These are phyloP conservation scores for Zalaria sp. DNA, from an alignment of 2,329 filamentous ascomycete species.

Conservation along the genomic window DNA sequence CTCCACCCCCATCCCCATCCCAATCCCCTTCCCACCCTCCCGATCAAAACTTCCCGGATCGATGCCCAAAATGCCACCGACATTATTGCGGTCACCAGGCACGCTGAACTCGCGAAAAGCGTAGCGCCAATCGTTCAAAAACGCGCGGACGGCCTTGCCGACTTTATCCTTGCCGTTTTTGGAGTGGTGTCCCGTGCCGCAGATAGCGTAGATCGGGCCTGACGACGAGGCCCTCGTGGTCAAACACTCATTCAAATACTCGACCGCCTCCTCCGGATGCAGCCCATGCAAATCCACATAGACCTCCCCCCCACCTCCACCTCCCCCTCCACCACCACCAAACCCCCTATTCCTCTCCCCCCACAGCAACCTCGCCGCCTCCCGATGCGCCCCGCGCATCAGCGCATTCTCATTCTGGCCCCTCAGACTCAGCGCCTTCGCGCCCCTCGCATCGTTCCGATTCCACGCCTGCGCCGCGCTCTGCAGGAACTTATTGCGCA, in stretches of 20 bases:
- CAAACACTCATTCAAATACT: constrained; percentile 82
- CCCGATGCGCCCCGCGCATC: constrained; percentile 92
- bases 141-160: constrained; percentile 79
- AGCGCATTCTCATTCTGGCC: constrained; percentile 94
- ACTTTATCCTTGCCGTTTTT: constrained; percentile 99
- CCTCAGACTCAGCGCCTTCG: constrained; percentile 84
- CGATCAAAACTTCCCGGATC: constrained; percentile 46
- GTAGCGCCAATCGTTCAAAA: constrained; percentile 91
- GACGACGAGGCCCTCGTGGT: constrained; percentile 61
- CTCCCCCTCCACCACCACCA: constrained; percentile 61
- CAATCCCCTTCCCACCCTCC: constrained; percentile 17
- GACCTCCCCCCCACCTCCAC: constrained; percentile 84
- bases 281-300: constrained; percentile 36
- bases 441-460: constrained; percentile 87
- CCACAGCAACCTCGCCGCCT: constrained; percentile 83
- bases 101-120: constrained; percentile 93
- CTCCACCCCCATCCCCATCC: constrained; percentile 24
- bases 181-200: constrained; percentile 90
- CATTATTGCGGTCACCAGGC: constrained; percentile 81
- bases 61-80: constrained; percentile 51
- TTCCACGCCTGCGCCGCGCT: constrained; percentile 98
- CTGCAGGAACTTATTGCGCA: constrained; percentile 93
- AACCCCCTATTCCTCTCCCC: constrained; percentile 69
- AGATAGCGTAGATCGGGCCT: constrained; percentile 84
- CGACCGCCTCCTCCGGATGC: constrained; percentile 93